Conservation (phyloP, 2,329 filamentous ascomycete species). For the Epichloe glyceriae region DNA sequence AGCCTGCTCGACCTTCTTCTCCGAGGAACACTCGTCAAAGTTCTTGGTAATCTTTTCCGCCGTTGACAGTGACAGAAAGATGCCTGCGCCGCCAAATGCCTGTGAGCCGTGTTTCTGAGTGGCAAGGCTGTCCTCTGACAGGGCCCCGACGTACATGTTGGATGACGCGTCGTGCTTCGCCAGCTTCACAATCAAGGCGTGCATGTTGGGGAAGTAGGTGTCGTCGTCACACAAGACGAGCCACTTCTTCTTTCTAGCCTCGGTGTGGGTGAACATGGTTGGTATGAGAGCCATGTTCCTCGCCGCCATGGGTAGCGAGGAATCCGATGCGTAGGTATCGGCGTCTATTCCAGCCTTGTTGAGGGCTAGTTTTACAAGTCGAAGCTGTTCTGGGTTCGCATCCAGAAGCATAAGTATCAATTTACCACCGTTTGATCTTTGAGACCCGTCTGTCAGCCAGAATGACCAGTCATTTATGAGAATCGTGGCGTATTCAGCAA, state of each 20-base stretch:
- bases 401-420: constrained; percentile 39
- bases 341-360: constrained; percentile 38
- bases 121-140: constrained; percentile 48
- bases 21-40: constrained; percentile 31
- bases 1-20: constrained; percentile 9
- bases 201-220: constrained; percentile 49
- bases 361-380: constrained; percentile 30
- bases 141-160: constrained; percentile 44
- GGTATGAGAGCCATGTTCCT: constrained; percentile 42
- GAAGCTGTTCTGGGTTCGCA: constrained; percentile 36
- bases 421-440: constrained; percentile 41
- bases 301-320: constrained; percentile 35
- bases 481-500: constrained; percentile 34
- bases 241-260: constrained; percentile 39
- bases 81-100: constrained; percentile 49
- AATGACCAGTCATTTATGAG: constrained; percentile 44
- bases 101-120: constrained; percentile 46
- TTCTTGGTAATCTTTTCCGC: constrained; percentile 29
- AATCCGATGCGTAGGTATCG: constrained; percentile 40
- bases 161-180: constrained; percentile 35
- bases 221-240: constrained; percentile 50
- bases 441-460: constrained; percentile 43
- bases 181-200: constrained; percentile 36
- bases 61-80: constrained; percentile 43
- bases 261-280: constrained; percentile 37